Evolutionary conservation across 805 yeast species (phyloP), one percentile per base, ranked within the genome.

Genomic region (Kluyveromyces nonfermentans): DNA sequence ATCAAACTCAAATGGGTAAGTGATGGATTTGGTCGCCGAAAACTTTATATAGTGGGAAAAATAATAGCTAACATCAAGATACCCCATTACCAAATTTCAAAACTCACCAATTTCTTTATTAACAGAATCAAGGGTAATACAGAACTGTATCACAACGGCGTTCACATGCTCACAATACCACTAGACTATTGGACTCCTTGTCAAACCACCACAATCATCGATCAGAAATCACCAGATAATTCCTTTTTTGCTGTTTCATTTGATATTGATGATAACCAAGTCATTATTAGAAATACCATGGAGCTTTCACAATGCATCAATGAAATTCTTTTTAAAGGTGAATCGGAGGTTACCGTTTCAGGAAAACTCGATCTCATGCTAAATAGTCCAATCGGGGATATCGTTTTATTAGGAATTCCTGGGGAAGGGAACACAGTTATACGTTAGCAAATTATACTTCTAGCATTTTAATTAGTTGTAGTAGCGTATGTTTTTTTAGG

Each of bases 141-240:
- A 10, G 59, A 61, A 34, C 54, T 77, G 32, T 64, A 52, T 40
- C 71, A 72, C 47, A 51, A 67, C 5, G 67, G 55, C 2, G 48
- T 45, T 14, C 64, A 63, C 43, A 76, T 77, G 55, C 71, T 74
- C 5, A 62, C 67, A n/a, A 54, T 76, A 12, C 64, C 66, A 4
- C 52, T 73, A 51, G 54, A 55, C 8, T 67, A 67, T 6, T 77
- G 82, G 82, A 63, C 64, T 19, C 48, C 51, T n/a, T 65, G 75
- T 5, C 57, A 59, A 1, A 72, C 77, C 4, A 57, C 53, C 33
- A 64, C 57, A 10, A 18, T 52, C n/a, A 52, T 53, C 40, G 47
- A 49, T 35, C 45, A 47, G n/a, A 49, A 50, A 17, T 43, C 53
- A 4, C 41, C 42, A 21, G 46, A 45, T 47, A 43, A 51, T 30